These are phyloP conservation scores for Keithomyces neogunnii DNA, from an alignment of 2,329 filamentous ascomycete genomes.

Conservation along the genomic window DNA sequence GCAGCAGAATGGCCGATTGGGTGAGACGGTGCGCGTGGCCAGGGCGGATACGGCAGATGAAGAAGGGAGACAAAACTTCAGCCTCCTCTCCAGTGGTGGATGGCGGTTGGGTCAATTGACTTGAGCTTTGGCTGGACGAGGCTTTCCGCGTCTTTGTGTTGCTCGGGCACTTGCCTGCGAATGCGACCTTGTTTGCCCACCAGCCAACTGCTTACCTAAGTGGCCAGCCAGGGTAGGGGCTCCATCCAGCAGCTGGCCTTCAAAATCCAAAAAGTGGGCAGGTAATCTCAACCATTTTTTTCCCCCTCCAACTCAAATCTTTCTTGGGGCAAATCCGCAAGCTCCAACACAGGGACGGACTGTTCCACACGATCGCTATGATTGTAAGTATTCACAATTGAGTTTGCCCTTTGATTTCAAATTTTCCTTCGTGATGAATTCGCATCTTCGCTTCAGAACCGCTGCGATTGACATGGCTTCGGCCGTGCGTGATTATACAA, in stretches of 20 bases:
- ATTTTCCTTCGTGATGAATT: slow-evolving; percentile 30
- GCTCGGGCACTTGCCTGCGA: slow-evolving; percentile 1
- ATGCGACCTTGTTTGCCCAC: background rate
- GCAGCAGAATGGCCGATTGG: background rate
- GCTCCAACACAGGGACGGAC: background rate
- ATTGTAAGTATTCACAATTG: slow-evolving; percentile 23
- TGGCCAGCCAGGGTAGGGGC: slow-evolving; percentile 2
- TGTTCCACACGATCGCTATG: slow-evolving; percentile 20
- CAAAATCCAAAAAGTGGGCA: background rate
- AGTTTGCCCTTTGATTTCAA: background rate
- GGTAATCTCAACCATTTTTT: background rate
- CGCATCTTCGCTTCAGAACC: slow-evolving; percentile 39
- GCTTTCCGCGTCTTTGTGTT: background rate
- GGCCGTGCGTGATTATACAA: slow-evolving; percentile 34
- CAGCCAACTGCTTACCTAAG: too few relatives aligned
- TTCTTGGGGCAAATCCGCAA: background rate
- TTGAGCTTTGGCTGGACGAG: background rate
- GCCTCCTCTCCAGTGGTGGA: slow-evolving; percentile 6
- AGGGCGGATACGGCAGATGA: background rate
- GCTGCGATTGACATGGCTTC: slow-evolving; percentile 40
- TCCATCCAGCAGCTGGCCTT: background rate
- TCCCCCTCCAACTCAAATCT: background rate
- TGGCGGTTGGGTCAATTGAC: slow-evolving; percentile 16
- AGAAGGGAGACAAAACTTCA: slow-evolving; percentile 1
- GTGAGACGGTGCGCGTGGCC: slow-evolving; percentile 6